A percentile compares a stretch with the other conserved stretches of the same genome.
Evolutionary conservation across 768 basidiomycete genomes (phyloP).

Genomic region (Boletus fagicola): DNA sequence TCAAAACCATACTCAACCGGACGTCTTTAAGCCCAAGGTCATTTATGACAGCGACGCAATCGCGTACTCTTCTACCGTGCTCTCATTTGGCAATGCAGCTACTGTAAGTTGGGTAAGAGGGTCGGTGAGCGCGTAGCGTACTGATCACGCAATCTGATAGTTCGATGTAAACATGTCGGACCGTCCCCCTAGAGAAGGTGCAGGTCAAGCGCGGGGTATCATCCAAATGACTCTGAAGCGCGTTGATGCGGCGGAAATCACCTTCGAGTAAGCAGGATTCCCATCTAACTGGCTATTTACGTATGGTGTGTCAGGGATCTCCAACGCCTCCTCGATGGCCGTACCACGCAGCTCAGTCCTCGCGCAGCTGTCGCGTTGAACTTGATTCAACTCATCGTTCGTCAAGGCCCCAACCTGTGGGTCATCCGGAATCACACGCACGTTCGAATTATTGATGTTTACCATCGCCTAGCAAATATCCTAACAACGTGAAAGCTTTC

Average conservation of each 20-base stretch:
- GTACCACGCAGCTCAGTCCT: conserved; percentile 21
- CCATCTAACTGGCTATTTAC: neutral
- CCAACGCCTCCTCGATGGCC: conserved; percentile 25
- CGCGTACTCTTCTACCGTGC: conserved; percentile 36
- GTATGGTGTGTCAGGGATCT: conserved; percentile 23
- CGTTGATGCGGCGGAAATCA: conserved; percentile 39
- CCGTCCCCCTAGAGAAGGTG: conserved; percentile 14
- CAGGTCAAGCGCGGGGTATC: conserved; percentile 25
- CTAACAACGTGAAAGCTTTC: conserved; percentile 47
- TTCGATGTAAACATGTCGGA: conserved; percentile 37
- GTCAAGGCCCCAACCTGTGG: conserved; percentile 47
- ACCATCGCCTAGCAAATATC: conserved; percentile 35
- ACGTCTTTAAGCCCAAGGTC: conserved; percentile 40
- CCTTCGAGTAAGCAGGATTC: conserved; percentile 32
- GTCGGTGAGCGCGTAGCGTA: neutral
- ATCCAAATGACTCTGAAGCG: conserved; percentile 34
- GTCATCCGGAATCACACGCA: conserved; percentile 13
- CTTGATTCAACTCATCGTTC: conserved; percentile 47
- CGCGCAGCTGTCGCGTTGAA: conserved; percentile 41
- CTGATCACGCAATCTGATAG: conserved; percentile 22
- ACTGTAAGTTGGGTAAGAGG: conserved; percentile 24
- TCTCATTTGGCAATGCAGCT: conserved; percentile 33
- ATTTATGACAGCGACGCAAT: conserved; percentile 49
- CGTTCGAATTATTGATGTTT: neutral
- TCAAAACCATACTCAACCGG: conserved; percentile 37